phyloP scores from a whole-genome alignment of 2,329 filamentous ascomycete species.

The Colletotrichum sp. region DNA sequence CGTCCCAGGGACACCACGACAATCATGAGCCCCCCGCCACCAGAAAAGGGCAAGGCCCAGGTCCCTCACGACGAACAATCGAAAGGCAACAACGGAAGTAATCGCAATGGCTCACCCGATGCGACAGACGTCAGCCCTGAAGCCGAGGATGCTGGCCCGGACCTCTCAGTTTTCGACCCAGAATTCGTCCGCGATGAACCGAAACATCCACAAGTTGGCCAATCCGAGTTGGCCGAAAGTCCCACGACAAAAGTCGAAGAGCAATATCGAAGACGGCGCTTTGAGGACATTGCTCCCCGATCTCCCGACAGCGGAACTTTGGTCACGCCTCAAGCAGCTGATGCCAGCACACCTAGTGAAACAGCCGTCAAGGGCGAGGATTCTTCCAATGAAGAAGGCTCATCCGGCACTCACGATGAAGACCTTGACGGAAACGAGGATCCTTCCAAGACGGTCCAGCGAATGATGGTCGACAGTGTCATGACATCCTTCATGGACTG shows the following conservation, averaged over 20 bases:
- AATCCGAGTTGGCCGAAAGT: not conserved
- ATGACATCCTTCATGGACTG: slow-evolving; percentile 14
- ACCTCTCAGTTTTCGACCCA: not conserved
- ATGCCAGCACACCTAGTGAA: not conserved
- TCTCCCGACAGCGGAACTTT: not conserved
- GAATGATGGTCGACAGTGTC: slow-evolving; percentile 4
- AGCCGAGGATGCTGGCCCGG: not conserved
- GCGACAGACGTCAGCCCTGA: not conserved
- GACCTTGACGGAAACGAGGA: not conserved
- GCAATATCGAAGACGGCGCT: not conserved
- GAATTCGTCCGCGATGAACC: not conserved
- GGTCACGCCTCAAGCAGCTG: rapidly evolving
- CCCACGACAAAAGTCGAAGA: not conserved
- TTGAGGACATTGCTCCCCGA: not conserved
- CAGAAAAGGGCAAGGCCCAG: not conserved
- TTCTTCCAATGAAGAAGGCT: not conserved
- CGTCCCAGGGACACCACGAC: not conserved
- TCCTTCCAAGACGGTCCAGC: not conserved
- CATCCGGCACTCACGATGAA: not conserved
- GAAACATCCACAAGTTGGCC: rapidly evolving
- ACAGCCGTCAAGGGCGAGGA: not conserved
- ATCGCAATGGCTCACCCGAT: not conserved
- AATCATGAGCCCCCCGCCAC: not conserved
- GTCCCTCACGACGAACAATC: not conserved
- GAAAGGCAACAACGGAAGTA: not conserved